Percentiles rank a stretch among this genome's conserved stretches.
Evolutionary conservation across 306 rosid genomes (phyloP).

Genomic region (Senna siamea): DNA sequence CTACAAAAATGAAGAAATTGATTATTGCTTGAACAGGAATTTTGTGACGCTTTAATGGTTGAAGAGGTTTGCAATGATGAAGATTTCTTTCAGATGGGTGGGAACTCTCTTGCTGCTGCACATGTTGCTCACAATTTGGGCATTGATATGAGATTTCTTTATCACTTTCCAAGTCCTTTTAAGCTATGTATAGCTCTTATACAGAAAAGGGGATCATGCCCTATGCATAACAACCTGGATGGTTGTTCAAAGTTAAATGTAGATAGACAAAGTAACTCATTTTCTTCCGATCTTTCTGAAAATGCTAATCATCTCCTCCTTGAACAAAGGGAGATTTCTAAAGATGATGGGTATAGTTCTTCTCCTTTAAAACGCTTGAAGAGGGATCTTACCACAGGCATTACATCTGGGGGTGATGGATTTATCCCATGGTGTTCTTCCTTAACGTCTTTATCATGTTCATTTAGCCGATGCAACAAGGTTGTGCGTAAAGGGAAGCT

Average conservation of each 20-base stretch:
- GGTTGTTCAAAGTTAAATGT: constrained; percentile 41
- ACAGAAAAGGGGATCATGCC: constrained; percentile 52
- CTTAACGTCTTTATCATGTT: constrained; percentile 49
- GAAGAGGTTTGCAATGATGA: constrained; percentile 67
- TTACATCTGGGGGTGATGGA: constrained; percentile 45
- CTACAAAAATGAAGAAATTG: constrained; percentile 17
- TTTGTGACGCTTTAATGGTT: constrained; percentile 62
- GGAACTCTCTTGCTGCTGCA: constrained; percentile 89
- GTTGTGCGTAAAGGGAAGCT: constrained; percentile 50
- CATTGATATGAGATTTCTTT: constrained; percentile 75
- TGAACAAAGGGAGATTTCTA: constrained; percentile 41
- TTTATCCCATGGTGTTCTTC: constrained; percentile 56
- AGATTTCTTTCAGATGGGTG: constrained; percentile 86
- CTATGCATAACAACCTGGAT: constrained; percentile 47
- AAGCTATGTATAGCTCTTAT: constrained; percentile 73
- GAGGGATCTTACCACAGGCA: constrained; percentile 38
- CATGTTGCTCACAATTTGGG: constrained; percentile 80
- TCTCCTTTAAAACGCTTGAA: constrained; percentile 57
- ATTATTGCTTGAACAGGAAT: constrained; percentile 60
- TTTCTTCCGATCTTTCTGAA: constrained; percentile 41
- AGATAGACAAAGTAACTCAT: constrained; percentile 36
- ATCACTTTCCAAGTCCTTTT: constrained; percentile 63
- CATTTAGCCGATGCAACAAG: constrained; percentile 84
- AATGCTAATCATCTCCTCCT: constrained; percentile 34
- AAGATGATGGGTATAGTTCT: constrained; percentile 37